phyloP scores from a whole-genome alignment of 129 eudicot genomes.

The Lactuca sativa region DNA sequence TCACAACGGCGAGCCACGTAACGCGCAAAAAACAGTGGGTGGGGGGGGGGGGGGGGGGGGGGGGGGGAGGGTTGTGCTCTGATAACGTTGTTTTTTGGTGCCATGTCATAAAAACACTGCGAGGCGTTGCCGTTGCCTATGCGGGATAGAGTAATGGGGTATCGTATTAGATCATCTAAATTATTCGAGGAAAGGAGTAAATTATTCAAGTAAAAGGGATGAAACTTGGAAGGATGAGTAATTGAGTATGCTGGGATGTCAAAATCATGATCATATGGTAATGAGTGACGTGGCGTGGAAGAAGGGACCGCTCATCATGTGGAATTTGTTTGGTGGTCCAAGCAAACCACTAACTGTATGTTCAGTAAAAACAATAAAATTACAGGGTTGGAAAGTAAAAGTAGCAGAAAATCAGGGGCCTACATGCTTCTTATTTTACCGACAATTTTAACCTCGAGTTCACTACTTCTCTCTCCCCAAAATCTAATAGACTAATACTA shows the following conservation, averaged over 20 bases:
- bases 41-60: too few species aligned
- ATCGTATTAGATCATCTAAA: too few species aligned
- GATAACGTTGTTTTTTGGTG: too few species aligned
- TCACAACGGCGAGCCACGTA: too few species aligned
- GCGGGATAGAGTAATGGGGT: too few species aligned
- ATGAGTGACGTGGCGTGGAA: conserved; percentile 37
- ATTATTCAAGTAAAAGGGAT: not conserved
- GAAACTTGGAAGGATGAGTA: too few species aligned
- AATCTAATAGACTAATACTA: conserved; percentile 17
- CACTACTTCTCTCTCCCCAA: conserved; percentile 15
- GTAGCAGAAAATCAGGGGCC: not conserved
- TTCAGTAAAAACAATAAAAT: conserved; percentile 30
- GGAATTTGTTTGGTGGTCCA: conserved; percentile 28
- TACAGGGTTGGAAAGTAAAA: conserved; percentile 20
- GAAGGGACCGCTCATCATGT: conserved; percentile 36
- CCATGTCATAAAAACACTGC: too few species aligned
- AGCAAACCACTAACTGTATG: conserved; percentile 20
- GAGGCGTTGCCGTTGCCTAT: too few species aligned
- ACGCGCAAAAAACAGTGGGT: too few species aligned
- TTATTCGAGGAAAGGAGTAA: too few species aligned
- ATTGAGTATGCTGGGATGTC: conserved; percentile 15
- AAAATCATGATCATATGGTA: conserved; percentile 34
- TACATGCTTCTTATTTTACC: conserved; percentile 31
- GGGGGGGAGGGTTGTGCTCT: too few species aligned
- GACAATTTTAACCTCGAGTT: conserved; percentile 39